phyloP scores from a whole-genome alignment of 306 rosid species.

The Gastrolobium bilobum region DNA sequence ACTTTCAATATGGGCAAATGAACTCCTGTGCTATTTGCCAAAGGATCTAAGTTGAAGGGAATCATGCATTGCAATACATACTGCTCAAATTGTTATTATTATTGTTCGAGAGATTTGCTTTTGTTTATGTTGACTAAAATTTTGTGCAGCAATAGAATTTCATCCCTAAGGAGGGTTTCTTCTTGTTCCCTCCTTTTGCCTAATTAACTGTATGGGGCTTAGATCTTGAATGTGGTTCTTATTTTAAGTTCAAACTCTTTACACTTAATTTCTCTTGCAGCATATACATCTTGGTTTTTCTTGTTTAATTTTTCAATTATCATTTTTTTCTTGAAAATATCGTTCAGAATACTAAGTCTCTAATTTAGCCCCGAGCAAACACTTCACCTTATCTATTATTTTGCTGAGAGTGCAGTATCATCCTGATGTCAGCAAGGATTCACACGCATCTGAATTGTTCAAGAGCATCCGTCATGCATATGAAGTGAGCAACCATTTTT shows the following conservation, averaged over 20 bases:
- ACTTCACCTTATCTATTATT: conserved; percentile 16
- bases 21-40: not conserved
- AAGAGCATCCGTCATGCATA: conserved; percentile 80
- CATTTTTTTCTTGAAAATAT: not conserved
- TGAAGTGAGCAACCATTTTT: conserved; percentile 65
- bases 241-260: conserved; percentile 2
- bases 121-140: not conserved
- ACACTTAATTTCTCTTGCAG: conserved; percentile 7
- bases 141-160: not conserved
- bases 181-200: not conserved
- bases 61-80: not conserved
- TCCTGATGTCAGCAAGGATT: conserved; percentile 92
- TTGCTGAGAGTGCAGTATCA: conserved; percentile 72
- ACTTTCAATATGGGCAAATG: conserved; percentile 1
- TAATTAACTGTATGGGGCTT: not conserved
- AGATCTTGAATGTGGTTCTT: conserved; percentile 2
- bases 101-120: not conserved
- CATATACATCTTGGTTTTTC: conserved; percentile 10
- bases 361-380: not conserved
- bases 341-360: not conserved
- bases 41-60: conserved; percentile 11
- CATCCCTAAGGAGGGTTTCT: not conserved
- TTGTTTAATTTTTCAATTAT: conserved; percentile 6
- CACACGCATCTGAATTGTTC: conserved; percentile 76
- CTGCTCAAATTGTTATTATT: not conserved